Percentiles rank a stretch among this genome's conserved stretches.
Evolutionary conservation across 129 eudicot genomes (phyloP).

Genomic region (Pittosporum tobira): DNA sequence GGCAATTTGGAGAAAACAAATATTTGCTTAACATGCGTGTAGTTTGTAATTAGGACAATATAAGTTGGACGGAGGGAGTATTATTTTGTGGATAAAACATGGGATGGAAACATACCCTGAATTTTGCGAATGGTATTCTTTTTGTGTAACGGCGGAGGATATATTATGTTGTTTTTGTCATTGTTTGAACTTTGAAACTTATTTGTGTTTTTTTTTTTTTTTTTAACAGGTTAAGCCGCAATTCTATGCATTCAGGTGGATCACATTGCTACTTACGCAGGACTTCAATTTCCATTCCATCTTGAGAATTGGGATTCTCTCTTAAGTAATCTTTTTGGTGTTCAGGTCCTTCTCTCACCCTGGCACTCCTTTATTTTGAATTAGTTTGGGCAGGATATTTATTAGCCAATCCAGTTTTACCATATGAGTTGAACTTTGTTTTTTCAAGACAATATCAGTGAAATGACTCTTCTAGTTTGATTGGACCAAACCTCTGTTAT

Average conservation of each 20-base stretch:
- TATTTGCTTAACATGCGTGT: too few relatives aligned
- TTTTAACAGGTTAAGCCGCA: constrained; percentile 48
- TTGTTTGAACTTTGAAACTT: background rate
- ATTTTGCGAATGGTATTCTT: too few relatives aligned
- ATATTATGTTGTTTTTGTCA: too few relatives aligned
- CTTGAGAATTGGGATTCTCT: constrained; percentile 52
- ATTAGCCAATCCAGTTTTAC: background rate
- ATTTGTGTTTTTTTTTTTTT: constrained; percentile 1
- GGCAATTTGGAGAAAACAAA: too few relatives aligned
- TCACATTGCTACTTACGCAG: constrained; percentile 55
- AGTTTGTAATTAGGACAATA: too few relatives aligned
- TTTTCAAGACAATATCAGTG: too few relatives aligned
- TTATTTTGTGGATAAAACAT: too few relatives aligned
- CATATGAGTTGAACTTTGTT: background rate
- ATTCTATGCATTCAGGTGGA: constrained; percentile 62
- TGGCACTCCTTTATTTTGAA: too few relatives aligned
- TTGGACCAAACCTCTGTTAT: background rate
- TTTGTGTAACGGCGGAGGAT: too few relatives aligned
- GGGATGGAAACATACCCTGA: too few relatives aligned
- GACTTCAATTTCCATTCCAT: constrained; percentile 38
- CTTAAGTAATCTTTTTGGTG: constrained; percentile 41
- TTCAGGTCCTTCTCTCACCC: constrained; percentile 25
- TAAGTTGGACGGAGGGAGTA: too few relatives aligned
- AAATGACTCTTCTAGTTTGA: background rate
- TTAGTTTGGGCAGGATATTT: background rate